Evolutionary conservation across 352 stramenopile genomes (phyloP).

Genomic region (Phytophthora fragariae): DNA sequence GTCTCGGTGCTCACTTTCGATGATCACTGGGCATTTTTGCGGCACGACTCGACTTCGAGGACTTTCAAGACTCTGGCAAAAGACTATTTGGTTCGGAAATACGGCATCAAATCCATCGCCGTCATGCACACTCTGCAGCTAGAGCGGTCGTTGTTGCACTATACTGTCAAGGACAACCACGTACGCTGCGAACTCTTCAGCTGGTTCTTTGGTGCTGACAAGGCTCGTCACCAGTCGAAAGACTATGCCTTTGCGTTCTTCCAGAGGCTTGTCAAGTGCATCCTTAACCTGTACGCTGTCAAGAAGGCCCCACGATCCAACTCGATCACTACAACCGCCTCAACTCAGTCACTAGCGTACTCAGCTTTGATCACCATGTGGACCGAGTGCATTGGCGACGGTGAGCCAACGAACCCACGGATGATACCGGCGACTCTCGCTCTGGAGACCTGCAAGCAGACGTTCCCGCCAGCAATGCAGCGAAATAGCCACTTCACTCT

Average conservation of each 20-base stretch:
- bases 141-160: constrained; percentile 72
- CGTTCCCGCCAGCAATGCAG: constrained; percentile 59
- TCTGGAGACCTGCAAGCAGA: constrained; percentile 49
- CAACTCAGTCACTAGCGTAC: constrained; percentile 42
- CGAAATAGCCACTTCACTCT: constrained; percentile 34
- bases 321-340: constrained; percentile 16
- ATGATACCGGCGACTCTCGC: constrained; percentile 39
- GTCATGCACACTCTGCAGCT: constrained; percentile 75
- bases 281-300: constrained; percentile 42
- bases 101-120: constrained; percentile 80
- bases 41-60: constrained; percentile 17
- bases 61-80: constrained; percentile 71
- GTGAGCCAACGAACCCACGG: constrained; percentile 35
- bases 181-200: constrained; percentile 67
- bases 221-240: constrained; percentile 46
- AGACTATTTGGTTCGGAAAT: constrained; percentile 71
- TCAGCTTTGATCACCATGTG: constrained; percentile 56
- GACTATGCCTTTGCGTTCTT: constrained; percentile 73
- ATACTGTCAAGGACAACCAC: constrained; percentile 52
- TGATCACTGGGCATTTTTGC: constrained; percentile 50
- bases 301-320: constrained; percentile 40
- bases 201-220: constrained; percentile 74
- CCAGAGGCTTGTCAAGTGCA: constrained; percentile 54
- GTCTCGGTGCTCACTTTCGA: constrained; percentile 38
- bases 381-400: constrained; percentile 78